Evolutionary conservation across 345 rosid species (phyloP), one percentile per base, ranked within the genome.

Genomic region (Sonneratia alba): DNA sequence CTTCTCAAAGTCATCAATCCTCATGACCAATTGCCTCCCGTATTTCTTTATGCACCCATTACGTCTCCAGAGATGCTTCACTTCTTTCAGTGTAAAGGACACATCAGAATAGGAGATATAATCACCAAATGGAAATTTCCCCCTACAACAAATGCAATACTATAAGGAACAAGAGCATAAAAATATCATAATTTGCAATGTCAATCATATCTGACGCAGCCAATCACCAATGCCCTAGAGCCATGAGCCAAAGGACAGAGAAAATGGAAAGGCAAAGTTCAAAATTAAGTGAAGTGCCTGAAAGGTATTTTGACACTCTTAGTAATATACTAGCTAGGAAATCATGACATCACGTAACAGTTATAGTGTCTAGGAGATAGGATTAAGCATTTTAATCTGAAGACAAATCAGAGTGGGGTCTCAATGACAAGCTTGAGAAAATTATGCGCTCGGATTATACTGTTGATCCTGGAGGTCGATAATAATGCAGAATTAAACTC

Each of bases 1-100:
- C 83, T 95, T 92, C 81, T 77, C 92, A 78, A 95, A 95, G 85
- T 95, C 98, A 82, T 95, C 99, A 45, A 83, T 78, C 78, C 99
- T 90, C 88, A 90, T 89, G 43, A 82, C 88, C 72, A 95, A 79
- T 79, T 89, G 88, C 71, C 82, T 92, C 61, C 82, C 82, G 27
- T 81, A 86, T 42, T 78, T 89, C 76, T 85, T 84, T 7, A 89
- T 36, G 24, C 98, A 95, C 32, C 86, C 86, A 68, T 95, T 89
- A 72, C 70, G 85, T 76, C 96, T 84, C 98, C 99, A 95, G 2
- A 95, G 82, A 84, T 86, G 97, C 79, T 95, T 92, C 71, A 95
- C 91, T 85, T 95, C 99, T 24, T 61, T 81, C 86, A 90, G 9
- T 3, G 98, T 90, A 69, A 90, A 88, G 40, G 96, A 81, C 69